phyloP scores from a whole-genome alignment of 1,284 basidiomycete species.

The Wolfiporia cocos region DNA sequence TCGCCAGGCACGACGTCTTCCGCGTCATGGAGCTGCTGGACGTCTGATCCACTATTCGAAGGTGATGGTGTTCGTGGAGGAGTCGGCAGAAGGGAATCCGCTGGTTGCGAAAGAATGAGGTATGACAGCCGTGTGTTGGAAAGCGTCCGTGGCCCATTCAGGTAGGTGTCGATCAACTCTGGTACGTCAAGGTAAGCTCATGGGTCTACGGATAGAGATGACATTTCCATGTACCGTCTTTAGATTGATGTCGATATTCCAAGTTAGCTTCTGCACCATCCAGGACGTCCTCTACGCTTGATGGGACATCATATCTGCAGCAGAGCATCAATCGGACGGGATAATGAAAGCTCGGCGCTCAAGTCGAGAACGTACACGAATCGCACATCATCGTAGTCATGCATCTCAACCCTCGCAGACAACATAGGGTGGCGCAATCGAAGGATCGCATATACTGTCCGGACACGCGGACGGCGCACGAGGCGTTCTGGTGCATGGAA shows the following conservation, averaged over 20 bases:
- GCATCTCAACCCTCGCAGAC: conserved; percentile 52
- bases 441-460: conserved; percentile 63
- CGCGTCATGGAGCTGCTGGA: not conserved
- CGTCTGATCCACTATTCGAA: conserved; percentile 1
- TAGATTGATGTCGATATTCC: conserved; percentile 42
- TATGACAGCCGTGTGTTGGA: conserved; percentile 66
- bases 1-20: conserved; percentile 8
- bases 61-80: conserved; percentile 32
- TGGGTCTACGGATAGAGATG: not conserved
- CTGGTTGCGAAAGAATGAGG: conserved; percentile 50
- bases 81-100: conserved; percentile 21
- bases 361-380: conserved; percentile 46
- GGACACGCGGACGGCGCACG: conserved; percentile 41
- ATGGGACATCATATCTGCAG: conserved; percentile 43
- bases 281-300: conserved; percentile 39
- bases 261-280: conserved; percentile 41
- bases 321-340: too few relatives aligned
- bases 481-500: conserved; percentile 42
- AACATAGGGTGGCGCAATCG: conserved; percentile 64
- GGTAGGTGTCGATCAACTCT: conserved; percentile 62
- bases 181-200: conserved; percentile 5
- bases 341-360: conserved; percentile 2
- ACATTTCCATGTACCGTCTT: conserved; percentile 39
- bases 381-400: conserved; percentile 53
- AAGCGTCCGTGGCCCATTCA: conserved; percentile 71